Evolutionary conservation across 306 rosid species (phyloP).

Genomic region (Acacia acuminata): DNA sequence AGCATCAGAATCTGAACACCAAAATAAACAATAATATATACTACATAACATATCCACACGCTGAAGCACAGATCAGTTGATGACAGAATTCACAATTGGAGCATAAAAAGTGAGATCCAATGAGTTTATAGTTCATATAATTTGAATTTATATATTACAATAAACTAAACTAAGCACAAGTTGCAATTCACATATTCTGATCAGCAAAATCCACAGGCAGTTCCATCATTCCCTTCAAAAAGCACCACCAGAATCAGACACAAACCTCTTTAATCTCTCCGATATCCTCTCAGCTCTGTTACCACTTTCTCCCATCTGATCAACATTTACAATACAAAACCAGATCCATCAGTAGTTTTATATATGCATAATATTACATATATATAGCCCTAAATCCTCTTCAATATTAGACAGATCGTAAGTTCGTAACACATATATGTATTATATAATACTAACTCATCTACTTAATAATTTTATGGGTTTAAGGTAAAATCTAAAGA

Average conservation of each 20-base stretch:
- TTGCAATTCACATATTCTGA: not conserved
- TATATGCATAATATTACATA: not conserved
- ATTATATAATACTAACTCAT: not conserved
- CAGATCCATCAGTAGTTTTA: not conserved
- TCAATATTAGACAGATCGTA: not conserved
- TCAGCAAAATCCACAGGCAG: not conserved
- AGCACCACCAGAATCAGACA: conserved; percentile 18
- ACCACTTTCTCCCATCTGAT: conserved; percentile 44
- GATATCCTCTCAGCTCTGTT: conserved; percentile 41
- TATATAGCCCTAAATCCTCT: not conserved
- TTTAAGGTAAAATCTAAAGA: not conserved
- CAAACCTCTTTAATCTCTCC: conserved; percentile 42
- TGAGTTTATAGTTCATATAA: not conserved
- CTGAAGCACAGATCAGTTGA: not conserved
- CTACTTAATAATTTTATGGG: not conserved
- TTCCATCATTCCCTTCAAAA: conserved; percentile 3
- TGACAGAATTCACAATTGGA: not conserved
- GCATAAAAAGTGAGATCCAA: not conserved
- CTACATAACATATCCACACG: not conserved
- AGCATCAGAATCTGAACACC: not conserved
- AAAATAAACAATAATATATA: not conserved
- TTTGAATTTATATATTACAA: not conserved
- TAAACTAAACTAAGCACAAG: not conserved
- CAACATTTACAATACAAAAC: not conserved
- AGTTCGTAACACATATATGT: no score